phyloP scores from a whole-genome alignment of 2,329 filamentous ascomycete species.

The Didymella lethalis region DNA sequence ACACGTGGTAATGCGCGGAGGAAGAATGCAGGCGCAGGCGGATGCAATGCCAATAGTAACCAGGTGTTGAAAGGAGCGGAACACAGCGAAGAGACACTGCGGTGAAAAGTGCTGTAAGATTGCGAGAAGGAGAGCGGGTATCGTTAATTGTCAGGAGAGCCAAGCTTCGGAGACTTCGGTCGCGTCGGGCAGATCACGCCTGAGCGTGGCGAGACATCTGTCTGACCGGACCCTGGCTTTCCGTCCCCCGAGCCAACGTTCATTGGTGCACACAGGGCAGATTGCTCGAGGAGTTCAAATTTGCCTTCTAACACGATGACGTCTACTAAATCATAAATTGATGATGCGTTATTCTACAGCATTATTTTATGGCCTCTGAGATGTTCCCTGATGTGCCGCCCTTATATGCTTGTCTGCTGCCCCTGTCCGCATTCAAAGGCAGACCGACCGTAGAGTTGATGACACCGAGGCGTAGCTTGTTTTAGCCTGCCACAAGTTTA shows the following conservation, averaged over 20 bases:
- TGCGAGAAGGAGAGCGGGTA: slow-evolving; percentile 10
- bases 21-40: not conserved
- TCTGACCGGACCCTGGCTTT: slow-evolving; percentile 11
- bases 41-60: not conserved
- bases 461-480: too few species aligned
- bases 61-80: slow-evolving; percentile 1
- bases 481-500: not conserved
- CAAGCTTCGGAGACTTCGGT: slow-evolving; percentile 21
- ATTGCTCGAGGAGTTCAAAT: not conserved
- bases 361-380: not conserved
- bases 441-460: too few species aligned
- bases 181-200: slow-evolving; percentile 20
- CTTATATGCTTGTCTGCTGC: not conserved
- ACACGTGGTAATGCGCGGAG: not conserved
- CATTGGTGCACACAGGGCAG: slow-evolving; percentile 8
- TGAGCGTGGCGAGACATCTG: slow-evolving; percentile 21
- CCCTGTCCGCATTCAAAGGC: too few species aligned
- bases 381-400: not conserved
- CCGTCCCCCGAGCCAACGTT: slow-evolving; percentile 8
- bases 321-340: not conserved
- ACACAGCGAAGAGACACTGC: slow-evolving; percentile 8
- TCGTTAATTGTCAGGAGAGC: slow-evolving; percentile 23
- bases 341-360: not conserved
- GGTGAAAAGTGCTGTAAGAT: slow-evolving; percentile 15
- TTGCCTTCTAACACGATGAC: slow-evolving; percentile 2